These are phyloP conservation scores for Cicer bijugum DNA, from an alignment of 306 rosid genomes.

Conservation along the genomic window DNA sequence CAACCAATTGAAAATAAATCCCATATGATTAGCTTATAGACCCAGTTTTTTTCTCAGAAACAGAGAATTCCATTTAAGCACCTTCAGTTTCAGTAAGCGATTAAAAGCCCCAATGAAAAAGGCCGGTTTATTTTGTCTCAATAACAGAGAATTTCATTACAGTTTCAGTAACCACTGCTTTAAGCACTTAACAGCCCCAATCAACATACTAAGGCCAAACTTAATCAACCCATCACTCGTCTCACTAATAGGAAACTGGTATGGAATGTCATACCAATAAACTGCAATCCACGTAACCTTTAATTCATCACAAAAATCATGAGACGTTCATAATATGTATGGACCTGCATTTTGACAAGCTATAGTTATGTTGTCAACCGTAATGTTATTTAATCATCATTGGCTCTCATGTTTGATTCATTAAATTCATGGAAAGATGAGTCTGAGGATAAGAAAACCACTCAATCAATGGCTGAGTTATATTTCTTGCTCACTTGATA, in stretches of 20 bases:
- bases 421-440: constrained; percentile 32
- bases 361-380: constrained; percentile 26
- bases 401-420: constrained; percentile 34
- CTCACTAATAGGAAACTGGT: constrained; percentile 31
- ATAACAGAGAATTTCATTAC: constrained; percentile 11
- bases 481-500: constrained; percentile 9
- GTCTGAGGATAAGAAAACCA: constrained; percentile 22
- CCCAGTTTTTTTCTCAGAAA: neutral
- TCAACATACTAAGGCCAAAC: constrained; percentile 32
- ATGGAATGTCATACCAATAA: constrained; percentile 25
- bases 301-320: constrained; percentile 22
- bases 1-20: constrained; percentile 25
- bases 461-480: neutral
- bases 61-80: constrained; percentile 14
- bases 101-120: constrained; percentile 17
- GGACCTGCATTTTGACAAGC: constrained; percentile 42
- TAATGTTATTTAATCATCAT: constrained; percentile 17
- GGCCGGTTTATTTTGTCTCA: neutral
- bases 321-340: constrained; percentile 8
- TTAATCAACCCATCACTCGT: constrained; percentile 6
- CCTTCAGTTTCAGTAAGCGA: neutral
- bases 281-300: neutral
- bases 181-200: constrained; percentile 4
- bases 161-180: neutral
- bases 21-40: constrained; percentile 10